Evolutionary conservation across 768 basidiomycete genomes (phyloP).

Genomic region (Tulasnella sp.): DNA sequence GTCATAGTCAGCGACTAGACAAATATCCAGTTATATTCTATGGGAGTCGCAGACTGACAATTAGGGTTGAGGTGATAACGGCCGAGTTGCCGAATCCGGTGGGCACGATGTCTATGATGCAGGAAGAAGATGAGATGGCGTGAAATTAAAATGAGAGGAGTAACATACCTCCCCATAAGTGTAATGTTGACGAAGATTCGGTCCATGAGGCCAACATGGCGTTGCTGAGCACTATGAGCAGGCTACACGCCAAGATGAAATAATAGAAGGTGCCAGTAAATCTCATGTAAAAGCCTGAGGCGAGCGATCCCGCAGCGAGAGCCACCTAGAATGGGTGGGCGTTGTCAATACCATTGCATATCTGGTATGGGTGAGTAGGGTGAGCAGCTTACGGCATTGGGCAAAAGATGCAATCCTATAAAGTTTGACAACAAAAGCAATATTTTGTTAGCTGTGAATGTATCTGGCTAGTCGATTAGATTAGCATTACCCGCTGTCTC

Average conservation of each 20-base stretch:
- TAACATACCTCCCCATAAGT: conserved; percentile 40
- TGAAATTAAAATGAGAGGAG: too few species aligned
- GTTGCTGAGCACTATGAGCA: conserved; percentile 48
- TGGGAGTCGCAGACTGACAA: conserved; percentile 34
- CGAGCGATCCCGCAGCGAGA: conserved; percentile 72
- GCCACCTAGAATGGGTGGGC: conserved; percentile 42
- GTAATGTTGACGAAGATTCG: conserved; percentile 43
- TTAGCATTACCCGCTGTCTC: conserved; percentile 51
- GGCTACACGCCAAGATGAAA: conserved; percentile 57
- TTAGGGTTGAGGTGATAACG: conserved; percentile 75
- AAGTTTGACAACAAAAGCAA: background rate
- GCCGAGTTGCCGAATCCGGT: conserved; percentile 79
- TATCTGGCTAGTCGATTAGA: conserved; percentile 4
- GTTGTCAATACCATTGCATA: conserved; percentile 13
- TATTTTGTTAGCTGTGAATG: background rate
- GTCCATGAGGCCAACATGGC: conserved; percentile 56
- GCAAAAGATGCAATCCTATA: conserved; percentile 74
- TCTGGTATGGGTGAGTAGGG: conserved; percentile 15
- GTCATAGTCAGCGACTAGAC: conserved; percentile 18
- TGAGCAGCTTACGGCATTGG: conserved; percentile 59
- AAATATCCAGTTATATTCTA: background rate
- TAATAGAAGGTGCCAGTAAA: conserved; percentile 75
- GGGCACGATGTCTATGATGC: conserved; percentile 51
- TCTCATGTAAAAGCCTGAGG: conserved; percentile 86
- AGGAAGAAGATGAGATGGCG: too few species aligned